These are phyloP conservation scores for Backusella liffmaniae DNA, from an alignment of 192 early-diverging fungal species.

Conservation along the genomic window DNA sequence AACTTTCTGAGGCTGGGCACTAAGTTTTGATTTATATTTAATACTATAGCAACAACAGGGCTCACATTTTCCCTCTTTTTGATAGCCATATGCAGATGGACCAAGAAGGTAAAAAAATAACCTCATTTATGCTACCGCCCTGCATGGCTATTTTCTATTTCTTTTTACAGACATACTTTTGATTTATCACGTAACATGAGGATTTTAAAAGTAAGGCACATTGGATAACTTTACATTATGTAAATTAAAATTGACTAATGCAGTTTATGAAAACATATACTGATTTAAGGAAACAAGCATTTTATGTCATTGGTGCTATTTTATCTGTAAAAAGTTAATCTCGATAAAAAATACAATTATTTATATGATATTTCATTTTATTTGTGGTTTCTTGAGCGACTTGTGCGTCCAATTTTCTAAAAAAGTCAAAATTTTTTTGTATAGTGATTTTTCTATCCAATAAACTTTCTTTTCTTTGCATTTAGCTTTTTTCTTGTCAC, in stretches of 20 bases:
- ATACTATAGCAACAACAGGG: not conserved
- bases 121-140: not conserved
- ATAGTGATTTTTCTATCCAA: not conserved
- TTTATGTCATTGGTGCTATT: not conserved
- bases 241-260: not conserved
- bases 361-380: not conserved
- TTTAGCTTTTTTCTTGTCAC: not conserved
- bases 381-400: not conserved
- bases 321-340: not conserved
- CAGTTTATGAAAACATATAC: not conserved
- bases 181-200: not conserved
- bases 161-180: not conserved
- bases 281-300: not conserved
- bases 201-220: no score
- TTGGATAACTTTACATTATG: not conserved
- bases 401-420: not conserved
- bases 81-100: not conserved
- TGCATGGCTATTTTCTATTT: not conserved
- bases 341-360: not conserved
- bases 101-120: not conserved
- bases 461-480: not conserved
- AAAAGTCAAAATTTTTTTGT: not conserved
- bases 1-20: no score
- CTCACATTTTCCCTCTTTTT: not conserved
- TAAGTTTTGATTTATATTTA: no score